Evolutionary conservation across 2,329 filamentous ascomycete species (phyloP), one percentile per base, ranked within the genome.

Genomic region (Aspergillus hiratsukae): DNA sequence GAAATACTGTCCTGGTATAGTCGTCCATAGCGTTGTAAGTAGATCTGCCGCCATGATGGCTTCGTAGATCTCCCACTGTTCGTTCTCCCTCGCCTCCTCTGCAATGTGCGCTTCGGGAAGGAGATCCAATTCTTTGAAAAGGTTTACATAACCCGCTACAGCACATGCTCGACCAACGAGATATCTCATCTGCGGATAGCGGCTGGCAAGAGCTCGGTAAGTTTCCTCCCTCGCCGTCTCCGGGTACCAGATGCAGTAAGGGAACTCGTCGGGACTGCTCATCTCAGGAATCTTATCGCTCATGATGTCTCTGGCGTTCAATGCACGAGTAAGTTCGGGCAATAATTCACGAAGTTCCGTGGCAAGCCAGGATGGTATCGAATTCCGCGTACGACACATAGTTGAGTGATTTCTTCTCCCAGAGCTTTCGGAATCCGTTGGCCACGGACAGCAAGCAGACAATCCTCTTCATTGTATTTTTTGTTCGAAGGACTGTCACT

Each of bases 191-290:
- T 51, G 61, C 37, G 72, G 72, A 58, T 69, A 76, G 1, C 54
- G 57, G 1, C 40, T 14, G 4, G 62, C 69, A n/a, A 79, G 56
- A 1, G 62, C 46, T 2, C 73, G 68, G 25, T 74, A 72, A 0
- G 72, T 78, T 1, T 71, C 67, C 54, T 77, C 72, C 0, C 53
- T 58, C 1, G 76, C 69, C 0, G 70, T 28, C 1, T 75, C 67
- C 0, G 75, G 76, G 58, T 75, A 58, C 74, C 75, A 78, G 48
- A 78, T 75, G 54, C 75, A 78, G 59, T 78, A 78, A 0, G 73
- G 75, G 17, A 66, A 48, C 1, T 64, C 55, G 3, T 66, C 60
- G 5, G 61, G 55, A 14, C 59, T 45, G 3, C 57, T 51, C 31
- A 68, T 68, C 11, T 66, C 52, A 0, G 71, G 74, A 9, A 77